Base-by-base conservation (phyloP, 306 rosid species). In the Rosa lucieae region DNA sequence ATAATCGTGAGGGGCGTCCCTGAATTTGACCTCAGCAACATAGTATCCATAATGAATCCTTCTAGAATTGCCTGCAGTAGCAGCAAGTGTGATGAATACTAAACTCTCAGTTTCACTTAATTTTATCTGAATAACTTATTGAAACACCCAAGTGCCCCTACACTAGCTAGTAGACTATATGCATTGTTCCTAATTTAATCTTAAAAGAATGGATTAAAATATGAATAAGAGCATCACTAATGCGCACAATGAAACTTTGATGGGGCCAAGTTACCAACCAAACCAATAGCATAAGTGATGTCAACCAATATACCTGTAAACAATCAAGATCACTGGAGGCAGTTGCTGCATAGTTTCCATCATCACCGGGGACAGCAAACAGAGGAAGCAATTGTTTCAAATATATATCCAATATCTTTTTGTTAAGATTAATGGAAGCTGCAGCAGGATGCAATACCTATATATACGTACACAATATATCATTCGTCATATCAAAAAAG, bases 1-100 rank as follows among this genome's bases (percentile, higher is more conserved):
- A 4, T 91, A 95, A 32, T 89, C 93, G n/a, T 85, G 78, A 21
- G 99, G 93, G 53, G 97, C 80, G 43, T 87, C 90, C 80, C 81
- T 90, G 85, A 91, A 95, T 86, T 95, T 95, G 49, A 88, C 98
- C 89, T 95, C 98, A 6, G 99, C 99, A 23, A 95, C 99, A 59
- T 85, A 95, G 82, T 88, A 93, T 69, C 99, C 99, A 63, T 90
- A 93, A 56, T 95, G 99, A 75, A 95, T 87, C 77, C 99, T 93
- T 79, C 87, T 90, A 21, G 99, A 95, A 95, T 88, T 39, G 97
- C 97, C 99, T 95, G 89, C 80, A 78, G 2, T 48, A 55, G 26
- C 26, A 53, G 58, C 58, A 52, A 51, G 40, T 29, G 35, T 21
- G 29, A 21, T 26, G 9, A 63, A 63, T 26, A 17, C 11, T 47